Evolutionary conservation across 352 stramenopile genomes (phyloP).

Genomic region (Globisporangium ultimum): DNA sequence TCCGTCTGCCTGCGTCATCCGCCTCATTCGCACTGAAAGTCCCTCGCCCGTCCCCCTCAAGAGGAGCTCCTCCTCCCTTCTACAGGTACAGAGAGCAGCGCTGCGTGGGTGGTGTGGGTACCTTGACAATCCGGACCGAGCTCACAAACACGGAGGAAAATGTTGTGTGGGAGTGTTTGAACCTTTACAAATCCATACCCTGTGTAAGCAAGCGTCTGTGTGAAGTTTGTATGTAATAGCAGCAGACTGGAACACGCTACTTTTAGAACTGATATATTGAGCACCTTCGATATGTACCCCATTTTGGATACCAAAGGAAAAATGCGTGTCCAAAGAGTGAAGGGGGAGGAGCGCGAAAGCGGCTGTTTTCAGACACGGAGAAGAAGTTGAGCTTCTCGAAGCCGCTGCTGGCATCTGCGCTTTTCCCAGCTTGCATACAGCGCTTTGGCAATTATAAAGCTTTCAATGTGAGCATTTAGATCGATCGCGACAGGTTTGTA

Average conservation of each 20-base stretch:
- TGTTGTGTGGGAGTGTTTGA: not conserved
- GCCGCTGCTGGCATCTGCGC: not conserved
- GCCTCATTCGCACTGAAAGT: not conserved
- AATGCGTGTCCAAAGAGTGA: constrained; percentile 6
- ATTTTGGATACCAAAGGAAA: constrained; percentile 1
- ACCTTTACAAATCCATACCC: constrained; percentile 4
- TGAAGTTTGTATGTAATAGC: not conserved
- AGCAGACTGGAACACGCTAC: not conserved
- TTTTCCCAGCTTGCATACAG: not conserved
- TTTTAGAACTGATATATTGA: not conserved
- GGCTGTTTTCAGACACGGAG: constrained; percentile 11
- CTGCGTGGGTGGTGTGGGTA: not conserved
- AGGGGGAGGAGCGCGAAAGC: constrained; percentile 4
- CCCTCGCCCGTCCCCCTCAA: not conserved
- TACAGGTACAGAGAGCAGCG: not conserved
- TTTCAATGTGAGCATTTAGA: not conserved
- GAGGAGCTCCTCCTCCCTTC: too few relatives aligned
- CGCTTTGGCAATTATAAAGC: not conserved
- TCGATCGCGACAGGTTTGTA: not conserved
- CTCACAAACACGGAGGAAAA: not conserved
- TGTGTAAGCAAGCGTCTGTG: not conserved
- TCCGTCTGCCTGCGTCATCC: not conserved
- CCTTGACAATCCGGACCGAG: not conserved
- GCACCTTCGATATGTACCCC: not conserved
- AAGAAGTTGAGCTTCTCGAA: not conserved